These are phyloP conservation scores for Leccinum pachyderme DNA, from an alignment of 1,284 basidiomycete genomes.

Conservation along the genomic window DNA sequence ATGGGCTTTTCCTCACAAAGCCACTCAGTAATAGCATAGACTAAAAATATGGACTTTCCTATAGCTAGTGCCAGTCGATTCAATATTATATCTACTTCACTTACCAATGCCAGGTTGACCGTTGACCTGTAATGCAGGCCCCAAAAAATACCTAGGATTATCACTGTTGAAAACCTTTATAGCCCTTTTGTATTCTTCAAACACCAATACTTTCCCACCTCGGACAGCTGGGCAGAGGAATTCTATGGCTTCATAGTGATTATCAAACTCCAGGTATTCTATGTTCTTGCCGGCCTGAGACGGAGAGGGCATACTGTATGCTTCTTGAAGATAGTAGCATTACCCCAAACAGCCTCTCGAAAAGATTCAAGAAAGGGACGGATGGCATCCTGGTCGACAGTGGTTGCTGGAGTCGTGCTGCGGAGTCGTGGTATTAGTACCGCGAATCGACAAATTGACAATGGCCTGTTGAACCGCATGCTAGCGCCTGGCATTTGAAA, in stretches of 20 bases:
- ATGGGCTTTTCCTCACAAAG: background rate
- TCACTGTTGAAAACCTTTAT: background rate
- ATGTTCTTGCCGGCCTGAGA: background rate
- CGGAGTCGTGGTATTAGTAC: too few species aligned
- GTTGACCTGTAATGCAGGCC: background rate
- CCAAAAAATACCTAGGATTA: background rate
- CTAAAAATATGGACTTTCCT: background rate
- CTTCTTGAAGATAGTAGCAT: background rate
- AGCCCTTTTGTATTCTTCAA: background rate
- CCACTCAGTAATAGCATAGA: background rate
- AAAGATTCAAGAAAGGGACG: background rate
- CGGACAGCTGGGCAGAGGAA: background rate
- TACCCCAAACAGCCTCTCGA: background rate
- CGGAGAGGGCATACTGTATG: too few species aligned
- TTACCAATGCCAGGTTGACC: background rate
- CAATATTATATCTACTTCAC: background rate
- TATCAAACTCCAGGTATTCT: background rate
- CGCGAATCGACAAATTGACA: too few species aligned
- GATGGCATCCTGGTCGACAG: too few species aligned
- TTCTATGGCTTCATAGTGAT: background rate
- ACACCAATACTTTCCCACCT: background rate
- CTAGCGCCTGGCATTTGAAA: too few species aligned
- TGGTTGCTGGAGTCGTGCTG: too few species aligned
- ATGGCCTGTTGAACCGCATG: too few species aligned
- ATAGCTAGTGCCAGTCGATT: background rate